Evolutionary conservation across 176 grass and related monocot genomes (phyloP).

Genomic region (Oryza glaberrima): DNA sequence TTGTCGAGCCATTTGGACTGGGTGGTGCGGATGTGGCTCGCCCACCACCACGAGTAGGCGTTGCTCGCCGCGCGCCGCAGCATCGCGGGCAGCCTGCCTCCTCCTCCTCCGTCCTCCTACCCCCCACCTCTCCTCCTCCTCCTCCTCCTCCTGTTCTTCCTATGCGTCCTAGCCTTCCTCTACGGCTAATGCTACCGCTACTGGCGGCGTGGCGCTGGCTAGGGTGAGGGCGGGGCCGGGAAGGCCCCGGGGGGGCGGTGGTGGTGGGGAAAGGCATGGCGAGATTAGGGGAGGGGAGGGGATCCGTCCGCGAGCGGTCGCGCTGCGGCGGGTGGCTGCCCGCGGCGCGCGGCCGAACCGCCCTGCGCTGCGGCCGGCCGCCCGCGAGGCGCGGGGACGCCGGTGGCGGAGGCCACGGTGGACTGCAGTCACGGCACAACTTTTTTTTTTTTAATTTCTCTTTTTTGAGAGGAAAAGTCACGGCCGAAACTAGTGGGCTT

Average conservation of each 20-base stretch:
- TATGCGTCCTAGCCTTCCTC: conserved; percentile 2
- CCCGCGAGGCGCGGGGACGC: not conserved
- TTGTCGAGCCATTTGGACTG: conserved; percentile 69
- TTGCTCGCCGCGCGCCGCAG: conserved; percentile 67
- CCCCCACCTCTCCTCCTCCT: not conserved
- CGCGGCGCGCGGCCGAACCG: not conserved
- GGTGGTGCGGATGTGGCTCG: conserved; percentile 60
- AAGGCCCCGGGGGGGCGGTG: not conserved
- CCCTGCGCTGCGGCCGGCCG: no score
- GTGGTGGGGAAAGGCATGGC: conserved; percentile 13
- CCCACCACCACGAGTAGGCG: conserved; percentile 75
- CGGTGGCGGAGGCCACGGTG: not conserved
- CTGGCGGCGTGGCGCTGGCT: not conserved
- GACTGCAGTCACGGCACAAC: not conserved
- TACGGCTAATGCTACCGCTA: not conserved
- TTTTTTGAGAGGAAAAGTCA: no score
- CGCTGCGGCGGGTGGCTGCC: not conserved
- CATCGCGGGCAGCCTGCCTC: conserved; percentile 34
- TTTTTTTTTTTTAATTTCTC: no score
- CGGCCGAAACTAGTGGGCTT: no score
- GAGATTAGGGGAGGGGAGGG: not conserved
- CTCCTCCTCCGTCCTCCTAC: not conserved
- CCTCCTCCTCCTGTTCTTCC: not conserved
- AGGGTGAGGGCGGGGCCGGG: not conserved
- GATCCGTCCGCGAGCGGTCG: not conserved